These are phyloP conservation scores for Ogataea methanolica DNA, from an alignment of 805 yeast genomes.

Conservation along the genomic window DNA sequence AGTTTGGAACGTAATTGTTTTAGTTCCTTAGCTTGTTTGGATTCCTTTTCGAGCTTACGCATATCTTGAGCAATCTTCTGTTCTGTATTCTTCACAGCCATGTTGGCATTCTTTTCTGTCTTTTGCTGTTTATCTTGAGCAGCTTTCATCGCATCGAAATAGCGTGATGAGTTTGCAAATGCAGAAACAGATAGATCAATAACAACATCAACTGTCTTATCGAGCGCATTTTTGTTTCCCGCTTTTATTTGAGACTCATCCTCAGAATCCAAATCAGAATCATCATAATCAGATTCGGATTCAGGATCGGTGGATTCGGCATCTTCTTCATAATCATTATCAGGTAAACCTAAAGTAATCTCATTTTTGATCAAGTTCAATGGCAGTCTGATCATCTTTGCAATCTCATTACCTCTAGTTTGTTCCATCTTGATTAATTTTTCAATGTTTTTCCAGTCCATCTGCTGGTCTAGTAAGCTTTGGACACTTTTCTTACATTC, in stretches of 20 bases:
- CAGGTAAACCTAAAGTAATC: conserved; percentile 53
- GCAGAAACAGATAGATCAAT: conserved; percentile 73
- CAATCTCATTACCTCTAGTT: conserved; percentile 57
- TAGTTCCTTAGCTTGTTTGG: conserved; percentile 41
- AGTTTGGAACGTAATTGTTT: conserved; percentile 64
- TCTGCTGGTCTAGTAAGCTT: conserved; percentile 66
- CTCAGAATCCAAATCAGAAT: conserved; percentile 25
- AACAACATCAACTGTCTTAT: conserved; percentile 42
- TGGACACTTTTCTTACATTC: conserved; percentile 67
- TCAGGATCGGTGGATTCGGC: conserved; percentile 25
- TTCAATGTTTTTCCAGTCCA: conserved; percentile 93
- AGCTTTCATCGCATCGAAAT: conserved; percentile 69
- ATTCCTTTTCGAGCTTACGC: conserved; percentile 55
- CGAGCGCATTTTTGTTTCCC: conserved; percentile 8
- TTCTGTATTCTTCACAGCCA: conserved; percentile 82
- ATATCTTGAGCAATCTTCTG: conserved; percentile 70
- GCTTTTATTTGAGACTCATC: conserved; percentile 21
- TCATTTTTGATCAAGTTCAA: conserved; percentile 66
- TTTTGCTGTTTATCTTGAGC: conserved; percentile 76
- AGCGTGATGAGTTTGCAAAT: conserved; percentile 81
- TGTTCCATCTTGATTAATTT: conserved; percentile 68
- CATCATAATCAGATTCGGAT: conserved; percentile 31
- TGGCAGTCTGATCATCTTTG: conserved; percentile 59
- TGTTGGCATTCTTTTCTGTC: conserved; percentile 69
- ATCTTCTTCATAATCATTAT: conserved; percentile 35